A percentile compares a stretch with the other conserved stretches of the same genome.
These are phyloP conservation scores for Fomitopsis palustris DNA, from an alignment of 1,284 basidiomycete genomes.

Conservation along the genomic window DNA sequence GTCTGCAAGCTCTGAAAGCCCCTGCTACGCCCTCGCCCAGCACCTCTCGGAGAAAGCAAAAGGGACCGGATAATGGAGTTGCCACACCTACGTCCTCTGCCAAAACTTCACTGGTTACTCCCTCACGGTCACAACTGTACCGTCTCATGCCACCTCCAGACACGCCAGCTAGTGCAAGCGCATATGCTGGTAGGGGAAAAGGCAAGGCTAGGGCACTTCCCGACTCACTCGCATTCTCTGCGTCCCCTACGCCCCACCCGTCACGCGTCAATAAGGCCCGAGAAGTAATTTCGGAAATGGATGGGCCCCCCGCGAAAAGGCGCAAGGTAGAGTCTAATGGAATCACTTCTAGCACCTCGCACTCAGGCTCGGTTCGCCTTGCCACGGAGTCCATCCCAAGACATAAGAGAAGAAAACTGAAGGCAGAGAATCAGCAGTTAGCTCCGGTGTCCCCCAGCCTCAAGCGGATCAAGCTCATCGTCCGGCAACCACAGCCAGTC, in stretches of 20 bases:
- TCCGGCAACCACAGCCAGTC: constrained; percentile 55
- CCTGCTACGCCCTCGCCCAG: constrained; percentile 6
- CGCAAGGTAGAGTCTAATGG: constrained; percentile 14
- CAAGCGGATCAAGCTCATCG: constrained; percentile 66
- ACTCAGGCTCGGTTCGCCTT: not conserved
- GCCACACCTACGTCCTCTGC: not conserved
- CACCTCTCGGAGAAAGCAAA: constrained; percentile 9
- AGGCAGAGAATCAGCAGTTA: constrained; percentile 4
- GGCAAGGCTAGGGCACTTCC: constrained; percentile 8
- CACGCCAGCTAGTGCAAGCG: not conserved
- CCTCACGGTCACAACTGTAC: not conserved
- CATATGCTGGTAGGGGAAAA: constrained; percentile 10
- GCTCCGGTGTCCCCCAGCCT: constrained; percentile 34
- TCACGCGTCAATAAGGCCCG: not conserved
- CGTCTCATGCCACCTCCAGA: not conserved
- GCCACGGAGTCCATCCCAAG: constrained; percentile 3
- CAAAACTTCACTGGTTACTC: not conserved
- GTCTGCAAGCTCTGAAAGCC: constrained; percentile 20
- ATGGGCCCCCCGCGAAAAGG: constrained; percentile 19
- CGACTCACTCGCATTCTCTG: not conserved
- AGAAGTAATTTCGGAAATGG: not conserved
- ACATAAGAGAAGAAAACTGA: not conserved
- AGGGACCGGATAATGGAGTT: not conserved
- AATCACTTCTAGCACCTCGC: not conserved
- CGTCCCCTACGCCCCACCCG: not conserved